Conservation (phyloP, 768 basidiomycete species). For the Paxillus rubicundulus region DNA sequence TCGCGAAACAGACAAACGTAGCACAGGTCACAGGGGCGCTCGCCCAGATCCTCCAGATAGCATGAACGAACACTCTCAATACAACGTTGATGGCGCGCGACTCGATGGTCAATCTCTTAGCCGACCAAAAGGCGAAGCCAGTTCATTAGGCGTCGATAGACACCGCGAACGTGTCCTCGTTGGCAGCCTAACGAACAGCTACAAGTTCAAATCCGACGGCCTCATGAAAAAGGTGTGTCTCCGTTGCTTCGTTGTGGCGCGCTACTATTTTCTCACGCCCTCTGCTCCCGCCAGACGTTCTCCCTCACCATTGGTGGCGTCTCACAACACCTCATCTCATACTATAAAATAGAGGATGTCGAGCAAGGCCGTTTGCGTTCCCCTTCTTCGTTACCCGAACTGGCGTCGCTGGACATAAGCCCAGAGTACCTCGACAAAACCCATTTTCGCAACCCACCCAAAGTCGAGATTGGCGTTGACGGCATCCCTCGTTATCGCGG, state of each 20-base stretch:
- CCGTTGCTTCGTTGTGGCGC: constrained; percentile 3
- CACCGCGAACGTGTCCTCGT: constrained; percentile 79
- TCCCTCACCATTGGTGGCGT: constrained; percentile 83
- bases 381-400: constrained; percentile 85
- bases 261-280: constrained; percentile 29
- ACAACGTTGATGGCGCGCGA: constrained; percentile 33
- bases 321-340: constrained; percentile 90
- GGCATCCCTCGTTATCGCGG: constrained; percentile 81
- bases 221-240: constrained; percentile 92
- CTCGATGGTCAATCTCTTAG: constrained; percentile 50
- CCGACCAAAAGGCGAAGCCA: constrained; percentile 57
- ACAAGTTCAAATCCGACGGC: constrained; percentile 90
- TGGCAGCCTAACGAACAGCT: constrained; percentile 88
- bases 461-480: constrained; percentile 82
- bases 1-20: constrained; percentile 87
- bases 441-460: constrained; percentile 87
- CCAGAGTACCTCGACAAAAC: constrained; percentile 87
- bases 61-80: constrained; percentile 38
- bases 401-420: constrained; percentile 82
- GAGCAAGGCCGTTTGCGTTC: constrained; percentile 82
- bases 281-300: constrained; percentile 62
- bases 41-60: constrained; percentile 43
- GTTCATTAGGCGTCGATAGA: constrained; percentile 54
- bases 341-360: constrained; percentile 92
- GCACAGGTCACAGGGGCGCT: constrained; percentile 56